Evolutionary conservation across 1,139 yeast species (phyloP).

Genomic region (Geotrichum histeridarum): DNA sequence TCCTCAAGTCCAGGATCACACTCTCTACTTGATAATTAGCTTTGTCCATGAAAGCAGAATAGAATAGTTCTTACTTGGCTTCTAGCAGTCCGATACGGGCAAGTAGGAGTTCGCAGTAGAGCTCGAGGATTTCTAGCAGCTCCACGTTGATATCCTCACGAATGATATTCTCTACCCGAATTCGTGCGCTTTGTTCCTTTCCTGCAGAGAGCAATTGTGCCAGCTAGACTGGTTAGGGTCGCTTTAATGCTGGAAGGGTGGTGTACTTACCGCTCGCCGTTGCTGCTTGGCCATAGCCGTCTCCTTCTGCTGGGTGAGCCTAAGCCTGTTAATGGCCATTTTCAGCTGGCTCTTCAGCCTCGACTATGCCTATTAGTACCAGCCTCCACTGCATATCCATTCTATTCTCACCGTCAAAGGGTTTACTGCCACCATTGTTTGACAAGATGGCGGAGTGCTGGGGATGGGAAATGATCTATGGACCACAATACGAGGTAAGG

Average conservation of each 20-base stretch:
- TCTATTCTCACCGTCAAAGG: conserved; percentile 22
- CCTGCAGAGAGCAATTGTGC: conserved; percentile 68
- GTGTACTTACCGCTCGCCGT: conserved; percentile 48
- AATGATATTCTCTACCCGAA: conserved; percentile 79
- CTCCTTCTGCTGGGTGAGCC: conserved; percentile 77
- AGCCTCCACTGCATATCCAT: not conserved
- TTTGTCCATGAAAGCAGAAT: not conserved
- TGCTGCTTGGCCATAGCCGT: conserved; percentile 77
- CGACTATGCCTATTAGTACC: conserved; percentile 21
- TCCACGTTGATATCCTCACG: conserved; percentile 82
- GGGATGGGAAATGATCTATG: not conserved
- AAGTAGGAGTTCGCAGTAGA: conserved; percentile 75
- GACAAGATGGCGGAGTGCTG: not conserved
- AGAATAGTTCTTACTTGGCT: conserved; percentile 22
- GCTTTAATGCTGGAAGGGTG: too few relatives aligned
- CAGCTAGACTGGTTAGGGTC: conserved; percentile 34
- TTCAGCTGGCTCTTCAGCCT: conserved; percentile 66
- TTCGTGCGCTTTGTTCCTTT: conserved; percentile 77
- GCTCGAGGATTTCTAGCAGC: conserved; percentile 69
- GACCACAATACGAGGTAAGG: conserved; percentile 1
- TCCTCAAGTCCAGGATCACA: conserved; percentile 67
- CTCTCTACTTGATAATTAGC: conserved; percentile 28
- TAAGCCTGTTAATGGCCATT: conserved; percentile 75
- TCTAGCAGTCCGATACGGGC: conserved; percentile 65
- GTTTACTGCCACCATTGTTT: conserved; percentile 18